These are phyloP conservation scores for Fraxinus paxiana DNA, from an alignment of 305 asterid genomes.

Conservation along the genomic window DNA sequence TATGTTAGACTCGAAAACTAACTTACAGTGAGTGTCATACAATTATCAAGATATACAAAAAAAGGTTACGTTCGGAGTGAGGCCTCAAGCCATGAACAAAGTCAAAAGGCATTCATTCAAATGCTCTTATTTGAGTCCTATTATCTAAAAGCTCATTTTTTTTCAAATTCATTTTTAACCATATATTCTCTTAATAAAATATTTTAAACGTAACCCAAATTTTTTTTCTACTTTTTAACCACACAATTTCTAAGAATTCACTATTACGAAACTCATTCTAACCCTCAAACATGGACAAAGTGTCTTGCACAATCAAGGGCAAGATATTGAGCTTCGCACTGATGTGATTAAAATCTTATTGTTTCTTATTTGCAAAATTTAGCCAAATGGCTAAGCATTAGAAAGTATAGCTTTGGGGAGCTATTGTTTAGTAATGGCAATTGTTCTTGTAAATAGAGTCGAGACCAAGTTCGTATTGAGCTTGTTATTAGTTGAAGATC, in stretches of 20 bases:
- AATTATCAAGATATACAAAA: conserved; percentile 60
- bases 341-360: background rate
- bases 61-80: conserved; percentile 53
- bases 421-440: background rate
- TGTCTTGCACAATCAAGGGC: conserved; percentile 64
- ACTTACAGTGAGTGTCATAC: conserved; percentile 63
- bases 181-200: too few species aligned
- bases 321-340: conserved; percentile 56
- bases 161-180: too few species aligned
- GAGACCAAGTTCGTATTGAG: background rate
- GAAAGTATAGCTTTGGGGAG: background rate
- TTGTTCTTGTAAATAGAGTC: conserved; percentile 11
- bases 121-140: too few species aligned
- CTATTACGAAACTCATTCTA: too few species aligned
- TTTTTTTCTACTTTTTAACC: too few species aligned
- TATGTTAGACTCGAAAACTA: conserved; percentile 60
- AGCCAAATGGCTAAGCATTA: background rate
- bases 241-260: too few species aligned
- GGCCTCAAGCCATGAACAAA: conserved; percentile 72
- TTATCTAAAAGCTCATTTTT: too few species aligned
- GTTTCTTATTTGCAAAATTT: background rate
- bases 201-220: too few species aligned
- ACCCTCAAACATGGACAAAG: conserved; percentile 11
- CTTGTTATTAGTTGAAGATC: background rate
- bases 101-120: conserved; percentile 48